Base-by-base conservation (phyloP, 371 early-diverging fungal genomes). In the Saksenaea vasiformis region DNA sequence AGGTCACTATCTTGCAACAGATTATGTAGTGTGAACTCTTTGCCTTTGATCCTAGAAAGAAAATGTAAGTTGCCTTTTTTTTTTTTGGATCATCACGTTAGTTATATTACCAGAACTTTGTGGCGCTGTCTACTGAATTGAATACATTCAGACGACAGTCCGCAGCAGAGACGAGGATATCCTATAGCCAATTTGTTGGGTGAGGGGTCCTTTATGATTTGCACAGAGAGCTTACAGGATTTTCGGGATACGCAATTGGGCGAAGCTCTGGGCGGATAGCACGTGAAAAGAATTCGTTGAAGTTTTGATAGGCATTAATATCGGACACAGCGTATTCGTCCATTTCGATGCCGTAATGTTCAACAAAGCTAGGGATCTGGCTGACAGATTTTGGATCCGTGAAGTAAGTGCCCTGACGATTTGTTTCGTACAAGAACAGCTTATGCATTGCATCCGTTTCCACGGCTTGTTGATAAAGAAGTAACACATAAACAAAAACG, bases 251-350 rank as follows among this genome's bases (percentile, higher is more conserved):
- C 1, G 81, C 79, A 39, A 87, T 67, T 0, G 80, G 76, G 24
- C 93, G 75, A 15, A 80, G 82, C 13, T 76, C 84, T 2, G 87
- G 85, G 36, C 85, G 79, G 44, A 92, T 76, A 39, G 85, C 85
- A 34, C 94, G 85, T 59, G 87, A 86, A 60, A 92, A 92, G 66
- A 93, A 93, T 55, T 90, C 85, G 67, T 92, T 93, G 31, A 91
- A 92, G 17, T 66, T 85, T n/a, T 64, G 54, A 67, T 87, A 92
- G 9, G 67, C 61, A 22, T 64, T 63, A 3, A 86, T 53, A 27
- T 76, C 68, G 0, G 87, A 84, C 26, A 75, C 62, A 11, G 80
- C 62, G 22, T 77, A 72, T 34, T 84, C 71, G 2, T 72, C 64
- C 65, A 84, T 70, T 37, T 80, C 74, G 34, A 86, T 60, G 64